phyloP scores from a whole-genome alignment of 1,139 yeast species.

The Lodderomyces parapsilosis region DNA sequence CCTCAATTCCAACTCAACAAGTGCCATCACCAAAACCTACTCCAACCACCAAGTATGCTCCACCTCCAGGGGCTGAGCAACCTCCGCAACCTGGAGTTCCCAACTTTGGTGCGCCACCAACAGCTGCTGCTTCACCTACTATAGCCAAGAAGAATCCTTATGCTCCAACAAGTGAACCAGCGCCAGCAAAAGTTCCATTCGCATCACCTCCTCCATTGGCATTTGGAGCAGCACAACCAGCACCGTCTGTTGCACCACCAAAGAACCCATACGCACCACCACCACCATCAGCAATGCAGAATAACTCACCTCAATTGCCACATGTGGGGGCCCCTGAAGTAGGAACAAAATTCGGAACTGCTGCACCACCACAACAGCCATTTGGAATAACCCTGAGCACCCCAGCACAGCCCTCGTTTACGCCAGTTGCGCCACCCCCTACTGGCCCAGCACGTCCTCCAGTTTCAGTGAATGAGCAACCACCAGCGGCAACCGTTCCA shows the following conservation, averaged over 20 bases:
- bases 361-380: conserved; percentile 17
- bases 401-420: conserved; percentile 14
- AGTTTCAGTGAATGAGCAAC: conserved; percentile 12
- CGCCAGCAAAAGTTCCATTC: conserved; percentile 18
- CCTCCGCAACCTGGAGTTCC: conserved; percentile 23
- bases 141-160: conserved; percentile 37
- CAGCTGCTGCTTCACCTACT: conserved; percentile 15
- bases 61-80: conserved; percentile 26
- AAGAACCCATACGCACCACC: conserved; percentile 46
- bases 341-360: conserved; percentile 12
- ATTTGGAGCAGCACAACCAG: conserved; percentile 11
- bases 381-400: conserved; percentile 10
- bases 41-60: conserved; percentile 38
- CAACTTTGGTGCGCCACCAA: conserved; percentile 30
- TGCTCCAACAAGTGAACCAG: conserved; percentile 23
- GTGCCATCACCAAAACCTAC: conserved; percentile 21
- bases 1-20: conserved; percentile 18
- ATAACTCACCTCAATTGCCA: conserved; percentile 10
- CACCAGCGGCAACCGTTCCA: conserved; percentile 17
- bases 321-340: conserved; percentile 15
- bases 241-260: conserved; percentile 23
- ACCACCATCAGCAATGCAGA: conserved; percentile 21
- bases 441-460: conserved; percentile 7
- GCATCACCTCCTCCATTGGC: conserved; percentile 18
- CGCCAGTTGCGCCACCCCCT: conserved; percentile 10